Evolutionary conservation across 2,329 filamentous ascomycete species (phyloP).

Genomic region (Penicillium janthinellum): DNA sequence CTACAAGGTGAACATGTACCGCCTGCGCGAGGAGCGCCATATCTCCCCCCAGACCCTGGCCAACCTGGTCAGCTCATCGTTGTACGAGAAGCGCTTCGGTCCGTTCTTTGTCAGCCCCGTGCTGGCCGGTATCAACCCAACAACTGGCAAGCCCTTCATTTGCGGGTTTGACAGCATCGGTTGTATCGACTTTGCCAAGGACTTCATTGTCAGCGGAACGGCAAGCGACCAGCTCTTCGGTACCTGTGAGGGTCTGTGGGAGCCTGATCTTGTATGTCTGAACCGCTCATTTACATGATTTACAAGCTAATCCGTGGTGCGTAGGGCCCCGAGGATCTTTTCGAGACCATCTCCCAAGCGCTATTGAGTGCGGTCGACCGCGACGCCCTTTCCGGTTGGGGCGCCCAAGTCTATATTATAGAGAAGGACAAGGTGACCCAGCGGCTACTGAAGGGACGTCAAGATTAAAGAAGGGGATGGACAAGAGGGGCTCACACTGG

Average conservation of each 20-base stretch:
- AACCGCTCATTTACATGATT: neutral
- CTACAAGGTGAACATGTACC: conserved; percentile 99
- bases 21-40: conserved; percentile 93
- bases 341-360: conserved; percentile 97
- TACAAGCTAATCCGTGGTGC: conserved; percentile 22
- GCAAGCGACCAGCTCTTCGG: conserved; percentile 97
- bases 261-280: conserved; percentile 82
- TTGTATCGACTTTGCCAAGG: conserved; percentile 99
- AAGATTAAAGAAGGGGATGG: conserved; percentile 65
- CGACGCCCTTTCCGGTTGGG: conserved; percentile 96
- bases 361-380: conserved; percentile 94
- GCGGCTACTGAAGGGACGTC: conserved; percentile 94
- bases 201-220: conserved; percentile 97
- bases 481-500: conserved; percentile 15
- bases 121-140: conserved; percentile 91
- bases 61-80: conserved; percentile 85
- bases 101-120: conserved; percentile 96
- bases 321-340: conserved; percentile 87
- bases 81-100: conserved; percentile 96
- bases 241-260: conserved; percentile 97
- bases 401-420: conserved; percentile 98
- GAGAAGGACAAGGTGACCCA: conserved; percentile 99
- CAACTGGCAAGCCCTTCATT: conserved; percentile 92
- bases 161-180: conserved; percentile 99
- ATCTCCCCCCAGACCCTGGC: conserved; percentile 94